Conservation (phyloP, 129 eudicot species). For the Centella asiatica region DNA sequence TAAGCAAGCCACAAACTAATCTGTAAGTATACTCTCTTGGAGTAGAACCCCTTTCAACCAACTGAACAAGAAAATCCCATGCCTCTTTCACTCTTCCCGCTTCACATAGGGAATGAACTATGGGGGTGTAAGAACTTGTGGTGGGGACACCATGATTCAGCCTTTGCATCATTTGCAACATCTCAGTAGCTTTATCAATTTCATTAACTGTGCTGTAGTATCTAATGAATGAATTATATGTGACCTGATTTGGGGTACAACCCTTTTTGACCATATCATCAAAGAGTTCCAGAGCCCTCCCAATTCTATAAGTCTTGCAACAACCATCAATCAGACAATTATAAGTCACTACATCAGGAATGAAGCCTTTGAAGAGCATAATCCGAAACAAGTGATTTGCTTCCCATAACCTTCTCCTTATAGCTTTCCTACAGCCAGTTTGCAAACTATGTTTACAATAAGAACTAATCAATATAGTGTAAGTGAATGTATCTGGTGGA, state of each 20-base stretch:
- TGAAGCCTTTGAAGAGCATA: conserved; percentile 85
- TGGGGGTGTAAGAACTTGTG: conserved; percentile 84
- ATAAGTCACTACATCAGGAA: conserved; percentile 88
- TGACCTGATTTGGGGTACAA: conserved; percentile 65
- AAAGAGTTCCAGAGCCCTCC: conserved; percentile 71
- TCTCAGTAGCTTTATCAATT: conserved; percentile 65
- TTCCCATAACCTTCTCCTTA: conserved; percentile 80
- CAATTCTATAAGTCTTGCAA: conserved; percentile 78
- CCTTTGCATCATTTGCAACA: conserved; percentile 63
- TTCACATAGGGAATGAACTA: conserved; percentile 78
- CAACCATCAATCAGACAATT: conserved; percentile 89
- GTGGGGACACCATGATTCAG: conserved; percentile 49
- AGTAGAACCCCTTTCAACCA: conserved; percentile 65
- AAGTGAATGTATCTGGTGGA: conserved; percentile 70
- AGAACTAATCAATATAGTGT: conserved; percentile 72
- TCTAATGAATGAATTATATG: conserved; percentile 74
- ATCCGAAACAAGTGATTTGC: conserved; percentile 82
- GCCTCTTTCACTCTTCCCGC: conserved; percentile 67
- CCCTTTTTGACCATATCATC: conserved; percentile 63
- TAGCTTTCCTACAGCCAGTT: conserved; percentile 70
- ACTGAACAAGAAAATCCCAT: conserved; percentile 47
- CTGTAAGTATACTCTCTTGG: conserved; percentile 83
- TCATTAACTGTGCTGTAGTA: conserved; percentile 70
- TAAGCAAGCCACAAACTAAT: conserved; percentile 38
- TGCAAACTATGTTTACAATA: conserved; percentile 67